phyloP scores from a whole-genome alignment of 768 basidiomycete genomes.

The Phanerochaete carnosa region DNA sequence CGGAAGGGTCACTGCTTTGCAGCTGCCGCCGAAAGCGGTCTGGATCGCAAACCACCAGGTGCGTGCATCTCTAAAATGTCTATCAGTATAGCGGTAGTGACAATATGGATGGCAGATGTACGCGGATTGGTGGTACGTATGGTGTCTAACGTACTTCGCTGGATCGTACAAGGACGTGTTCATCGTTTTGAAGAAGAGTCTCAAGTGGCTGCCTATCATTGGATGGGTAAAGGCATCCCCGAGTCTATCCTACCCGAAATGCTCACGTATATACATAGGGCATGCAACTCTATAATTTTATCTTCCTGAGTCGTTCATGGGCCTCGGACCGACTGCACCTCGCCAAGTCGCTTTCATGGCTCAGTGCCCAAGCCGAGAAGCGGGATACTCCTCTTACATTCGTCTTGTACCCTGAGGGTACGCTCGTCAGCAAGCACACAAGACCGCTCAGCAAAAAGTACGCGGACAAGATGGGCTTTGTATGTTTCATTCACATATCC shows the following conservation, averaged over 20 bases:
- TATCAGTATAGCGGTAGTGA: not conserved
- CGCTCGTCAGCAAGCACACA: constrained; percentile 85
- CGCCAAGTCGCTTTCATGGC: constrained; percentile 56
- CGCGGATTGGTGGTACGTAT: constrained; percentile 84
- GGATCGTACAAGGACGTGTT: constrained; percentile 67
- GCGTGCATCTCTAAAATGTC: constrained; percentile 12
- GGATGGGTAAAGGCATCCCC: constrained; percentile 66
- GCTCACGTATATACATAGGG: constrained; percentile 40
- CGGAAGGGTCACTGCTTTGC: constrained; percentile 58
- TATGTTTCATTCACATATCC: constrained; percentile 41
- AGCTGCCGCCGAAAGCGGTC: constrained; percentile 76
- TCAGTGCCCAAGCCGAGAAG: constrained; percentile 67
- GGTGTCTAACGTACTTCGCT: constrained; percentile 76
- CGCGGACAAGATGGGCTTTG: constrained; percentile 85
- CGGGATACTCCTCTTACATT: constrained; percentile 74
- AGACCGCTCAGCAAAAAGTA: constrained; percentile 82
- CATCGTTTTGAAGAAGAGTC: constrained; percentile 90
- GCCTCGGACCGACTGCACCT: constrained; percentile 75
- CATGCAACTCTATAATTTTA: constrained; percentile 94
- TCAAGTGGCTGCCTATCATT: constrained; percentile 81
- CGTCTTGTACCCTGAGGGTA: constrained; percentile 94
- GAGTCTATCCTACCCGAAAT: not conserved
- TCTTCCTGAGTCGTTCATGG: constrained; percentile 92
- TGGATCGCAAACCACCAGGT: constrained; percentile 95
- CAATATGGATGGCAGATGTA: constrained; percentile 48